Percentiles rank a stretch among this genome's conserved stretches.
Evolutionary conservation across 306 rosid genomes (phyloP).

Genomic region (Quercus agrifolia): DNA sequence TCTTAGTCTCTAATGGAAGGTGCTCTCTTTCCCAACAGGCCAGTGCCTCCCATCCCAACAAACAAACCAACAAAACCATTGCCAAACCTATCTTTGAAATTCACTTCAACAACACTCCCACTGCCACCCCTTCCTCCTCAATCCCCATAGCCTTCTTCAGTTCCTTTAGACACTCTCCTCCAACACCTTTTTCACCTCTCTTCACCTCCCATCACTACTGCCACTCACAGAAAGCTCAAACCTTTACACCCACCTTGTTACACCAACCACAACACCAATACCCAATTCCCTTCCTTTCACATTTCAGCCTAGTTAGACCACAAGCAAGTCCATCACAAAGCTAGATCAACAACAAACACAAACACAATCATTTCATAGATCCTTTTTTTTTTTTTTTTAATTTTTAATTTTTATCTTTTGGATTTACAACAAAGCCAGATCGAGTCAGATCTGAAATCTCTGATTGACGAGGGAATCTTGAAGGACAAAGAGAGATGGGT

Average conservation of each 20-base stretch:
- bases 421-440: no score
- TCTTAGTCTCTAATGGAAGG: slow-evolving; percentile 63
- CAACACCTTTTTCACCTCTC: slow-evolving; percentile 75
- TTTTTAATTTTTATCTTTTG: no score
- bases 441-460: no score
- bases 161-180: slow-evolving; percentile 73
- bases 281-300: slow-evolving; percentile 40
- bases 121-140: slow-evolving; percentile 53
- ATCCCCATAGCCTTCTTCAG: slow-evolving; percentile 49
- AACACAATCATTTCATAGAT: no score
- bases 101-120: slow-evolving; percentile 53
- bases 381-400: no score
- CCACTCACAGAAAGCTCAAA: slow-evolving; percentile 27
- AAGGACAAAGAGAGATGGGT: no score
- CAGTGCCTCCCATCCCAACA: slow-evolving; percentile 50
- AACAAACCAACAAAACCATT: slow-evolving; percentile 35
- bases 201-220: slow-evolving; percentile 30
- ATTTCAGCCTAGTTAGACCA: slow-evolving; percentile 20
- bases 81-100: slow-evolving; percentile 38
- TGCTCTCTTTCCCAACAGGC: slow-evolving; percentile 60
- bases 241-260: slow-evolving; percentile 25
- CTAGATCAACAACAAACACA: no score
- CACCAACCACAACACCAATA: slow-evolving; percentile 21
- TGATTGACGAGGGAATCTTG: no score
- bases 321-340: slow-evolving; percentile 13